Conservation (phyloP, 495 filamentous ascomycete genomes). For the Aspergillus taichungensis region DNA sequence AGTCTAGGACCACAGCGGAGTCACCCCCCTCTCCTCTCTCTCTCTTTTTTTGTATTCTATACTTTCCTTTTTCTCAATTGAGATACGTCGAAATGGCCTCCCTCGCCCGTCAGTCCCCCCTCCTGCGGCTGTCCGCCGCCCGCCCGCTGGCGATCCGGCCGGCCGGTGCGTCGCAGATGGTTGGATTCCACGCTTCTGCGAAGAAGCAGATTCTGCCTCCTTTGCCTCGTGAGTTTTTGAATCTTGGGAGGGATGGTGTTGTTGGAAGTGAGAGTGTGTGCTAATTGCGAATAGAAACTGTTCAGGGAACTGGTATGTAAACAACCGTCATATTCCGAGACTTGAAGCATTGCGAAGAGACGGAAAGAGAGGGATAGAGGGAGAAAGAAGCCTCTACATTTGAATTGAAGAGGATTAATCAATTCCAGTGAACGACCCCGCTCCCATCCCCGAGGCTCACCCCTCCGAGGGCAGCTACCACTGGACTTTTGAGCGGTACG, state of each 20-base stretch:
- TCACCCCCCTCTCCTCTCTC: conserved; percentile 12
- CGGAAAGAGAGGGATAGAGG: neutral
- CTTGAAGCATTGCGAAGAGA: neutral
- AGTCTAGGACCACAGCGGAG: conserved; percentile 4
- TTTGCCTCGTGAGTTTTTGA: conserved; percentile 50
- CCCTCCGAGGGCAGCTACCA: conserved; percentile 90
- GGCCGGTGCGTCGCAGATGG: conserved; percentile 36
- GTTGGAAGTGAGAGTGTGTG: neutral
- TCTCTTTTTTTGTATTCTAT: neutral
- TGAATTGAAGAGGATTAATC: conserved; percentile 13
- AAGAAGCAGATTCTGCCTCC: conserved; percentile 59
- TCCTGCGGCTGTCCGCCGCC: conserved; percentile 31
- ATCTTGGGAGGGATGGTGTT: neutral
- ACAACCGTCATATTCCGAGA: neutral
- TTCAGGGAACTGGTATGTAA: conserved; percentile 69
- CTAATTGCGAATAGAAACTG: conserved; percentile 50
- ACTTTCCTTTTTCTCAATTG: conserved; percentile 3
- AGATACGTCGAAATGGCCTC: conserved; percentile 30
- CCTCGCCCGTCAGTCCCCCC: conserved; percentile 31
- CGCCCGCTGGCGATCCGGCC: conserved; percentile 30
- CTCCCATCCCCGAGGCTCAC: conserved; percentile 57
- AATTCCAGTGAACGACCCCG: conserved; percentile 73
- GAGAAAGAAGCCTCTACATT: neutral
- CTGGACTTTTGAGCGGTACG: conserved; percentile 90
- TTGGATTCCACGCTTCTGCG: conserved; percentile 67